phyloP scores from a whole-genome alignment of 1,284 basidiomycete species.

The Ganoderma meredithae region DNA sequence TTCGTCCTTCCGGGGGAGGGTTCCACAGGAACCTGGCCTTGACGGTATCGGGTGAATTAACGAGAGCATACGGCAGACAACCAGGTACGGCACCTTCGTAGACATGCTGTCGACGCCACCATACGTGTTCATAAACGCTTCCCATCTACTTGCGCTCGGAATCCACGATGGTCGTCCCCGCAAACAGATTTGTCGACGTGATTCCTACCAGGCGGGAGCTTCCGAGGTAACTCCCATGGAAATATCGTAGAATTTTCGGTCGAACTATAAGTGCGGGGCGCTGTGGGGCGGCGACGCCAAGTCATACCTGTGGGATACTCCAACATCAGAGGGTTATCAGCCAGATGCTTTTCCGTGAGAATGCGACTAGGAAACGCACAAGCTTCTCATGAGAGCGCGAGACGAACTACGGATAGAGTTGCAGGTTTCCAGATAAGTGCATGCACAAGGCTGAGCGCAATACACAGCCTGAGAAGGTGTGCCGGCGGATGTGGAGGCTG shows the following conservation, averaged over 20 bases:
- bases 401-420: constrained; percentile 29
- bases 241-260: constrained; percentile 33
- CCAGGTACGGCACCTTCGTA: neutral
- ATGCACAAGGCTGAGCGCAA: constrained; percentile 15
- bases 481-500: constrained; percentile 22
- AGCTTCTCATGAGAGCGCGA: constrained; percentile 24
- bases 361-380: neutral
- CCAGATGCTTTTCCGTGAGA: constrained; percentile 25
- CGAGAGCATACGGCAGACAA: neutral
- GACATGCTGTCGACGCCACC: constrained; percentile 3
- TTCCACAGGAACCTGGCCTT: neutral
- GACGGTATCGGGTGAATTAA: neutral
- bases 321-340: constrained; percentile 24
- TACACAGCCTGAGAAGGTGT: constrained; percentile 4
- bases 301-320: constrained; percentile 16
- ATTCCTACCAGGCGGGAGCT: constrained; percentile 13
- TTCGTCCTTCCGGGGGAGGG: neutral
- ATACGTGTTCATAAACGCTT: neutral
- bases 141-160: neutral
- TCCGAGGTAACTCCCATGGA: constrained; percentile 27
- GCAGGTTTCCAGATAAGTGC: constrained; percentile 26
- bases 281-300: constrained; percentile 18
- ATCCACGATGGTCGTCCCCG: neutral
- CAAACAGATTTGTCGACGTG: neutral
- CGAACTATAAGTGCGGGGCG: constrained; percentile 21